Evolutionary conservation across 2,329 filamentous ascomycete genomes (phyloP).

Genomic region (Xylariales sp.): DNA sequence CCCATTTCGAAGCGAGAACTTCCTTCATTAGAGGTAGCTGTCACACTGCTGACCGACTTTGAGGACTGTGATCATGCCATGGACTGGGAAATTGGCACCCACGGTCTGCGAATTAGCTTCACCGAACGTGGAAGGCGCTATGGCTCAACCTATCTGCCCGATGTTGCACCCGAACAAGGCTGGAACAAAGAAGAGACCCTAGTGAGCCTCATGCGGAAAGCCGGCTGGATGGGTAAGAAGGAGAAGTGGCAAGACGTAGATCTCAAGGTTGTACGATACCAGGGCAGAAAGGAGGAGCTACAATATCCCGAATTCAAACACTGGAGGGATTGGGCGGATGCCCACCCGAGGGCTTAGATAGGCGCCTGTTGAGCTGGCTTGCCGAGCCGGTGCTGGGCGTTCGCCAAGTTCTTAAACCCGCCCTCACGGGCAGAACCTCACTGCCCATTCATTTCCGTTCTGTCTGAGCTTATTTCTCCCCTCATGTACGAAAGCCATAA

Average conservation of each 20-base stretch:
- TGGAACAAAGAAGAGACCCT: constrained; percentile 94
- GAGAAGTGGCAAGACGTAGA: constrained; percentile 77
- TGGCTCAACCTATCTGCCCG: constrained; percentile 86
- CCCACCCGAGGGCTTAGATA: constrained; percentile 16
- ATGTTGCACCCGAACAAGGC: constrained; percentile 86
- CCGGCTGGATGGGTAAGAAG: constrained; percentile 81
- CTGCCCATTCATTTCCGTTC: too few species aligned
- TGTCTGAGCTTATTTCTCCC: too few species aligned
- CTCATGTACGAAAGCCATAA: too few species aligned
- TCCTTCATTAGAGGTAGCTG: constrained; percentile 55
- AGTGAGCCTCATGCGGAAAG: constrained; percentile 87
- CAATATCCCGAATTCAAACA: constrained; percentile 70
- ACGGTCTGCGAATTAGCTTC: constrained; percentile 87
- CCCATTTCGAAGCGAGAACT: constrained; percentile 52
- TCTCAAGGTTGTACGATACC: constrained; percentile 77
- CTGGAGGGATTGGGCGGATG: constrained; percentile 71
- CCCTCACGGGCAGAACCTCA: too few species aligned
- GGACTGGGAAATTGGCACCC: constrained; percentile 83
- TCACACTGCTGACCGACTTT: constrained; percentile 84
- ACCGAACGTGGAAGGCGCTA: constrained; percentile 67
- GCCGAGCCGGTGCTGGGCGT: too few species aligned
- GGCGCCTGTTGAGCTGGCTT: too few species aligned
- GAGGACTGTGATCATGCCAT: constrained; percentile 68
- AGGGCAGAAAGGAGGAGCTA: constrained; percentile 73
- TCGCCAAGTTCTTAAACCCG: too few species aligned